Percentiles rank a stretch among this genome's conserved stretches.
Evolutionary conservation across 1,284 basidiomycete species (phyloP).

Genomic region (Melampsora larici-populina): DNA sequence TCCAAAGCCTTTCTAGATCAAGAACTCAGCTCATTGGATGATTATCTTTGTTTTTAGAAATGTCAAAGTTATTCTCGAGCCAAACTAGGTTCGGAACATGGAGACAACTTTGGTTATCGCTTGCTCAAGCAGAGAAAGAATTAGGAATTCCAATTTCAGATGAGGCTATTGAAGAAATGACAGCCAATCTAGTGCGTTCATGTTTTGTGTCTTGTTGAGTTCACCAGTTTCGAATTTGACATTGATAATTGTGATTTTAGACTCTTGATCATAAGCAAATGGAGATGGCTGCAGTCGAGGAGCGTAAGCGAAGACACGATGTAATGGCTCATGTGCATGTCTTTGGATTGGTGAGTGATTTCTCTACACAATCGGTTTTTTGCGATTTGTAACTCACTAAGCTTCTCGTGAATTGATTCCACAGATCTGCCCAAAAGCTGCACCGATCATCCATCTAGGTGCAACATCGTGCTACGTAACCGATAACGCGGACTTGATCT

Average conservation of each 20-base stretch:
- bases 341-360: slow-evolving; percentile 47
- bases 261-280: slow-evolving; percentile 53
- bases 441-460: slow-evolving; percentile 53
- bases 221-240: not conserved
- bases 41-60: slow-evolving; percentile 1
- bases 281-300: slow-evolving; percentile 53
- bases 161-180: slow-evolving; percentile 54
- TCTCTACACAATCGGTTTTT: not conserved
- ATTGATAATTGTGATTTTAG: slow-evolving; percentile 5
- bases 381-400: not conserved
- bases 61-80: slow-evolving; percentile 28
- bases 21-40: not conserved
- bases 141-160: slow-evolving; percentile 53
- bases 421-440: slow-evolving; percentile 51
- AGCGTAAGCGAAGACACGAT: slow-evolving; percentile 53
- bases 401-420: not conserved
- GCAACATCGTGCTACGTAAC: slow-evolving; percentile 54
- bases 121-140: slow-evolving; percentile 53
- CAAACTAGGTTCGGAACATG: slow-evolving; percentile 53
- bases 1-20: not conserved
- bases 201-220: not conserved
- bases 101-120: slow-evolving; percentile 54
- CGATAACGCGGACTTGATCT: slow-evolving; percentile 54
- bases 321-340: slow-evolving; percentile 55
- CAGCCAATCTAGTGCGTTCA: slow-evolving; percentile 48